Evolutionary conservation across 2,329 filamentous ascomycete species (phyloP).

Genomic region (Phyllosticta capitalensis): DNA sequence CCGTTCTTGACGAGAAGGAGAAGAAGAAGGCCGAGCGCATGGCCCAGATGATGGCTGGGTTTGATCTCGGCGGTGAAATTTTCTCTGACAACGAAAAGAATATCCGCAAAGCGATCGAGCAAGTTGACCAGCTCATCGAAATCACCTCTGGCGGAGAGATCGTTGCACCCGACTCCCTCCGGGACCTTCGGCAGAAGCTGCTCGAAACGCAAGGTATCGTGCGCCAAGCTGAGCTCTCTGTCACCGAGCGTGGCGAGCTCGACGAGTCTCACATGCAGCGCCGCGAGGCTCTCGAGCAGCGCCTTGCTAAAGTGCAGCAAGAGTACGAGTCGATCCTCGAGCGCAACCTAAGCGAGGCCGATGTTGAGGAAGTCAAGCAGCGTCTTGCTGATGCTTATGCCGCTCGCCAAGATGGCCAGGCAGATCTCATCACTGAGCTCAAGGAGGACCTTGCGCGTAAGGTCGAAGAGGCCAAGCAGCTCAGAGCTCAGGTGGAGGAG

Average conservation of each 20-base stretch:
- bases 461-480: conserved; percentile 69
- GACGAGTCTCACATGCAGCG: conserved; percentile 54
- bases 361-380: conserved; percentile 76
- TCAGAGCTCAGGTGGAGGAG: conserved; percentile 73
- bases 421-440: conserved; percentile 65
- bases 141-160: conserved; percentile 67
- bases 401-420: conserved; percentile 63
- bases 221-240: conserved; percentile 79
- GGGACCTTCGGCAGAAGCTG: conserved; percentile 66
- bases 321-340: conserved; percentile 79
- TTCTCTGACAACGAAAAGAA: conserved; percentile 88
- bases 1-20: conserved; percentile 91
- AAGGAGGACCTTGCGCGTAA: conserved; percentile 67
- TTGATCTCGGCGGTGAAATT: conserved; percentile 84
- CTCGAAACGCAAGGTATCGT: conserved; percentile 88
- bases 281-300: conserved; percentile 66
- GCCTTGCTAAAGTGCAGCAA: conserved; percentile 62
- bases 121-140: conserved; percentile 69
- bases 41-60: conserved; percentile 99
- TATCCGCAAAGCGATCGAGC: conserved; percentile 74
- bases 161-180: conserved; percentile 72
- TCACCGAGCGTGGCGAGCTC: conserved; percentile 59
- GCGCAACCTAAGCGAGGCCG: conserved; percentile 65
- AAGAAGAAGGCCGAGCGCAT: conserved; percentile 98
- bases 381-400: conserved; percentile 68